Percentiles rank a stretch among this genome's conserved stretches.
Evolutionary conservation across 352 stramenopile species (phyloP).

Genomic region (Phytophthora palmivora): DNA sequence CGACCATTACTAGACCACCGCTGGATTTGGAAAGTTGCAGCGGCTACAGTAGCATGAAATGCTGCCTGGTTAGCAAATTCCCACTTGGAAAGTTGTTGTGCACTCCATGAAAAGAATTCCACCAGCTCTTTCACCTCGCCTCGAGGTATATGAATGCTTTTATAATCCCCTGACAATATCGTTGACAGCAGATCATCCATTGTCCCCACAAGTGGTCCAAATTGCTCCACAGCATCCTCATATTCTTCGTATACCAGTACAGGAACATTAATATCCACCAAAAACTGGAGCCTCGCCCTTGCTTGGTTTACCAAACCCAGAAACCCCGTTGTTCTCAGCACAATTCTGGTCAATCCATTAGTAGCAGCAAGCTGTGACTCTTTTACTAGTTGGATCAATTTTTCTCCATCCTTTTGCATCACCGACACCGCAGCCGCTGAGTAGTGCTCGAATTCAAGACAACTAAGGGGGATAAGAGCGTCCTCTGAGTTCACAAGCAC

Average conservation of each 20-base stretch:
- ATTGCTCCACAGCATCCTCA: constrained; percentile 12
- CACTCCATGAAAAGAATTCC: constrained; percentile 32
- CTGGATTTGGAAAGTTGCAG: constrained; percentile 26
- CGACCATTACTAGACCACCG: neutral
- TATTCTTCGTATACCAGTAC: constrained; percentile 44
- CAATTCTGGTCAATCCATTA: neutral
- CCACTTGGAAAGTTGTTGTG: constrained; percentile 23
- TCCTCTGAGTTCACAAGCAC: constrained; percentile 54
- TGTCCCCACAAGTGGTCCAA: constrained; percentile 18
- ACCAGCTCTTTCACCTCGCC: constrained; percentile 12
- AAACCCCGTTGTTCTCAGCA: constrained; percentile 2
- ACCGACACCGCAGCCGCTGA: constrained; percentile 37
- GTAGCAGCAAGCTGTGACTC: neutral
- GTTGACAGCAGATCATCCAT: constrained; percentile 31
- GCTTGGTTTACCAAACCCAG: constrained; percentile 28
- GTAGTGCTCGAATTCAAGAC: constrained; percentile 24
- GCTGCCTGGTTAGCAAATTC: constrained; percentile 30
- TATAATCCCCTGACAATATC: constrained; percentile 14
- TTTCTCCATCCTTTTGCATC: constrained; percentile 31
- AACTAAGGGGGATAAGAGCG: constrained; percentile 31
- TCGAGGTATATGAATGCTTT: neutral
- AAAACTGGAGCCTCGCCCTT: constrained; percentile 43
- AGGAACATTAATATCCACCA: constrained; percentile 42
- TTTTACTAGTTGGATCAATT: constrained; percentile 27
- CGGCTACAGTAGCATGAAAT: constrained; percentile 37